Base-by-base conservation (phyloP, 2,329 filamentous ascomycete genomes). In the Calycina herbarum region DNA sequence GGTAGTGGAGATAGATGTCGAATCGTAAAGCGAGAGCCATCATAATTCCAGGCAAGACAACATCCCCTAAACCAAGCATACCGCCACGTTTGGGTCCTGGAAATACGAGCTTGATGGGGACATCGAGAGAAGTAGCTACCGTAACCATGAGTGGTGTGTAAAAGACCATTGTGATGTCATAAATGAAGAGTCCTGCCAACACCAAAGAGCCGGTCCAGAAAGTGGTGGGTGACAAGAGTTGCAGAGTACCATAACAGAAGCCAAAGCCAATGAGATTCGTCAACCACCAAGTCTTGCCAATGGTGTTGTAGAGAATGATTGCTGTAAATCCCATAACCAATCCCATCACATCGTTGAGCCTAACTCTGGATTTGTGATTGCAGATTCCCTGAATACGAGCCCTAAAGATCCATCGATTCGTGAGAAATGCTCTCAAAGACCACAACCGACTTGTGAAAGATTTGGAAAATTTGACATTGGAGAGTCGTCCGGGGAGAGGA, bases 131-230 rank as follows among this genome's bases (percentile, higher is more conserved):
- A 7, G 90, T 96, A 13, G 94, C 95, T 8, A 99, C 92, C 0
- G 90, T 92, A 6, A 94, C 83, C 92, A 95, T 95, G 75, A 92
- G 88, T 0, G 92, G 92, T 0, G 91, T 94, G 76, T 90, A 95
- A 75, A 95, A 95, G 5, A 95, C 92, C 83, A 94, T 93, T 77
- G 95, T 88, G 59, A 99, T 94, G 76, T 99, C 94, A 75, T 99
- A 99, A 74, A 96, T 87, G 80, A 98, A 98, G 0, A 98, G 82
- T 0, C 90, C 92, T 10, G 82, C 80, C 1, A 98, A 82, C 10
- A 98, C 88, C 56, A 94, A 78, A 6, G 89, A 90, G 0, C 93
- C 93, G 0, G 92, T 97, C 63, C 85, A 80, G 75, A 97, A 96
- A 0, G 92, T 94, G 0, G 93, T 96, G 0, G 94, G 93, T 0